Conservation (phyloP, 1,284 basidiomycete species). For the Cutaneotrichosporon cutaneum region DNA sequence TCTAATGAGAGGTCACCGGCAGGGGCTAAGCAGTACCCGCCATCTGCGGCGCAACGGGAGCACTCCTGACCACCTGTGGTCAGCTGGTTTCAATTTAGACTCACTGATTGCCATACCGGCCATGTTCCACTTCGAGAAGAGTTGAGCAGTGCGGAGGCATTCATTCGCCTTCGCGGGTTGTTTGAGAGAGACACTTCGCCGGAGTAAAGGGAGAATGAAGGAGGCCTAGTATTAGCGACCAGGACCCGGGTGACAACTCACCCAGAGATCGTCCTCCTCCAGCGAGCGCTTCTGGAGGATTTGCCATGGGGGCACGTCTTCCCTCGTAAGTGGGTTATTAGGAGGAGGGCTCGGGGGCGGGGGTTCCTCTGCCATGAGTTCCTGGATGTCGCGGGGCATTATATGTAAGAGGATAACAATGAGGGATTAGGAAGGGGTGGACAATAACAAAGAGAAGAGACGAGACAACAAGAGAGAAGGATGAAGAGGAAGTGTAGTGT, state of each 20-base stretch:
- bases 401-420: background rate
- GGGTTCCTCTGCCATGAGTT: background rate
- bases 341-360: background rate
- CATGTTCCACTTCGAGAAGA: background rate
- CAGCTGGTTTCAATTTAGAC: background rate
- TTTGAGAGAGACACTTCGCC: background rate
- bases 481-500: background rate
- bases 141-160: background rate
- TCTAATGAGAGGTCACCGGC: too few relatives aligned
- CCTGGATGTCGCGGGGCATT: background rate
- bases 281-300: background rate
- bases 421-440: background rate
- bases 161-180: background rate
- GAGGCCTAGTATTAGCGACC: too few relatives aligned
- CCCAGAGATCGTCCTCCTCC: background rate
- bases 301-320: background rate
- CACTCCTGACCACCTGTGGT: background rate
- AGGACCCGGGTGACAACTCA: background rate
- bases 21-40: background rate
- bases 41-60: background rate
- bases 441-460: background rate
- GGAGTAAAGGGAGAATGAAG: background rate
- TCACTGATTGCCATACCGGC: background rate
- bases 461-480: background rate
- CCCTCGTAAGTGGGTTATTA: background rate